A percentile compares a stretch with the other conserved stretches of the same genome.
Evolutionary conservation across 495 filamentous ascomycete species (phyloP).

Genomic region (Symbiotaphrina buchneri): DNA sequence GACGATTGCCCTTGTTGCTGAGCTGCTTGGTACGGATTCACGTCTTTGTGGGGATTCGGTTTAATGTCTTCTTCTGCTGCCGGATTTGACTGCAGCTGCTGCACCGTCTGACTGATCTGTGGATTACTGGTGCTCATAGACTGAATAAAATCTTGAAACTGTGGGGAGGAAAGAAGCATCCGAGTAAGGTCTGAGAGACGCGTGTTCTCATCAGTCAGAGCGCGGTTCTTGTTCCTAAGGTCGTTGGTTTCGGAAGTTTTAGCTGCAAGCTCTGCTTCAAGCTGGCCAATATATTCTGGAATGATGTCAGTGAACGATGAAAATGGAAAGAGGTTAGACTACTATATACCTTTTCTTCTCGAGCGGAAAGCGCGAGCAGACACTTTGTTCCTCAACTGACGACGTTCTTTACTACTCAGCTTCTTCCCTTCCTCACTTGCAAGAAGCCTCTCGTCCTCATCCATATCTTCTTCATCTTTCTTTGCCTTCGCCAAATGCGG

Average conservation of each 20-base stretch:
- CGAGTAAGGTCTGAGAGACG: conserved; percentile 56
- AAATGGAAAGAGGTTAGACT: not conserved
- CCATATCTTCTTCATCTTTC: conserved; percentile 96
- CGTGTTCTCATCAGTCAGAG: conserved; percentile 56
- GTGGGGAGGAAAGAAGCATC: conserved; percentile 66
- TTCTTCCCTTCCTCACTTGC: conserved; percentile 96
- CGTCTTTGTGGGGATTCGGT: conserved; percentile 30
- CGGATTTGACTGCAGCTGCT: conserved; percentile 8
- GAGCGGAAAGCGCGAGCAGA: conserved; percentile 92
- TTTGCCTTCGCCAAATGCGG: conserved; percentile 32
- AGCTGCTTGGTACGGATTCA: conserved; percentile 28
- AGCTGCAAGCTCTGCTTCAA: conserved; percentile 62
- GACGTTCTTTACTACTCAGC: conserved; percentile 77
- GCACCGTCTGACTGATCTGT: conserved; percentile 10
- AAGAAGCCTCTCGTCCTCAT: conserved; percentile 83
- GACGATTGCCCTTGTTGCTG: conserved; percentile 23
- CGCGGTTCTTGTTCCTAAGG: conserved; percentile 47
- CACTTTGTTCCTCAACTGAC: conserved; percentile 93
- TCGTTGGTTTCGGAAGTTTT: conserved; percentile 50
- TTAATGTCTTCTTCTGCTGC: no score
- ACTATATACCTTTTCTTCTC: conserved; percentile 67
- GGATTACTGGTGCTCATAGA: conserved; percentile 32
- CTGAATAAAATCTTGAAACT: conserved; percentile 64
- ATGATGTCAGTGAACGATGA: conserved; percentile 20
- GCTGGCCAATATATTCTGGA: conserved; percentile 79